Evolutionary conservation across 2,329 filamentous ascomycete species (phyloP), one percentile per base, ranked within the genome.

Genomic region (Talaromyces sp.): DNA sequence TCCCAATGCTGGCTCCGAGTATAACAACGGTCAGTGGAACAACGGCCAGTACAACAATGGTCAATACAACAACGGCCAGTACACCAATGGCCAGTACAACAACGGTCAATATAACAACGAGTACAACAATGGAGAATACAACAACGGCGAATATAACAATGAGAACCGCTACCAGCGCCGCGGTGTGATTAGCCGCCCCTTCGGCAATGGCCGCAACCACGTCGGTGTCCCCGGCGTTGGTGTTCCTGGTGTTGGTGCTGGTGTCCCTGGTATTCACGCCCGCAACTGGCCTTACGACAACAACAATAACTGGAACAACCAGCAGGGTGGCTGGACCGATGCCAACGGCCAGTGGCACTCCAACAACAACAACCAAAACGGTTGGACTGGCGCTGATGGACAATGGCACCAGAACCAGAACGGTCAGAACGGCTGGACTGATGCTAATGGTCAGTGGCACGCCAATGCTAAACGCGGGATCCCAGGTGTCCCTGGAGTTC

Each of bases 241-340:
- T 33, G 30, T 44, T 14, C 54, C 48, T 17, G 44, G 35, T 7
- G 45, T 56, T 22, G 47, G 41, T 7, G 45, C 53, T 22, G 47
- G 41, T 40, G 35, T 44, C 14, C 54, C 54, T 44, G 44, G 47
- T 27, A 35, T 51, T 16, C 20, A 19, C 41, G 46, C 44, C 20
- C 54, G 50, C 44, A 48, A 22, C 44, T 56, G 49, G 54, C 54
- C 54, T 32, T 45, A 30, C 10, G 43, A 47, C 29, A 43, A 49
- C 39, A 49, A 46, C 17, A 53, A 52, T 45, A 44, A 52, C 41
- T 22, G 44, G 17, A 48, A 47, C 41, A 54, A 61, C 49, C 40
- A 49, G 27, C 51, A 55, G 13, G 47, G 49, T 17, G 57, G 59
- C 9, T 61, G 59, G 59, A 58, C 55, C 13, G 56, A 61, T n/a